phyloP scores from a whole-genome alignment of 78 protist genomes.

The slime mould (Dictyostelium discoideum) region DNA sequence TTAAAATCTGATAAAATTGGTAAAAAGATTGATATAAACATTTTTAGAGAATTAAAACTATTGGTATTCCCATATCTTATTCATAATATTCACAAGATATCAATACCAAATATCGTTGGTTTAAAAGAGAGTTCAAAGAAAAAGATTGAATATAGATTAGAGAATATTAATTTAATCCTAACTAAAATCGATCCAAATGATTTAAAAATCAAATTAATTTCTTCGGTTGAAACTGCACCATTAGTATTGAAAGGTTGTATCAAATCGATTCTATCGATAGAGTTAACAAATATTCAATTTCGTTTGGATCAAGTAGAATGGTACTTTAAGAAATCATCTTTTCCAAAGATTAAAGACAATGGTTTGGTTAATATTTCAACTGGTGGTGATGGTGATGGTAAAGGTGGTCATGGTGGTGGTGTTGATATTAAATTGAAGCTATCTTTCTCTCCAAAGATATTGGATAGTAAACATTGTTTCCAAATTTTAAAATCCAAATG shows the following conservation, averaged over 20 bases:
- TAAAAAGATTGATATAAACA: conserved; percentile 1
- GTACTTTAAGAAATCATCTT: conserved; percentile 30
- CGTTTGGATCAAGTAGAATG: conserved; percentile 50
- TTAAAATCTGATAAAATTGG: not conserved
- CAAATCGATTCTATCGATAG: conserved; percentile 15
- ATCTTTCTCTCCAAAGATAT: conserved; percentile 35
- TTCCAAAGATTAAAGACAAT: conserved; percentile 54
- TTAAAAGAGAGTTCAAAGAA: conserved; percentile 22
- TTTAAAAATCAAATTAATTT: conserved; percentile 16
- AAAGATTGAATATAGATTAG: conserved; percentile 47
- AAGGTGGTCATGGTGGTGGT: conserved; percentile 20
- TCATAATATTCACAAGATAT: conserved; percentile 13
- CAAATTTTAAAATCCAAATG: conserved; percentile 19
- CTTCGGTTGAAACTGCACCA: conserved; percentile 28
- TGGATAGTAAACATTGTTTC: conserved; percentile 12
- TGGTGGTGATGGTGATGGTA: conserved; percentile 31
- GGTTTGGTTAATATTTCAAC: conserved; percentile 56
- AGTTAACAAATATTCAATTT: conserved; percentile 58
- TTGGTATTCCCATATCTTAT: conserved; percentile 44
- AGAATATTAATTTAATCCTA: conserved; percentile 40
- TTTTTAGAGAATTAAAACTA: conserved; percentile 21
- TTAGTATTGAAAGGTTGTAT: conserved; percentile 18
- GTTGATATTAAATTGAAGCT: conserved; percentile 41
- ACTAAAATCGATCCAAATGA: conserved; percentile 62
- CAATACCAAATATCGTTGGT: conserved; percentile 40